Percentiles rank a stretch among this genome's conserved stretches.
phyloP scores from a whole-genome alignment of 2,329 filamentous ascomycete species.

The Penicillium sumatraense region DNA sequence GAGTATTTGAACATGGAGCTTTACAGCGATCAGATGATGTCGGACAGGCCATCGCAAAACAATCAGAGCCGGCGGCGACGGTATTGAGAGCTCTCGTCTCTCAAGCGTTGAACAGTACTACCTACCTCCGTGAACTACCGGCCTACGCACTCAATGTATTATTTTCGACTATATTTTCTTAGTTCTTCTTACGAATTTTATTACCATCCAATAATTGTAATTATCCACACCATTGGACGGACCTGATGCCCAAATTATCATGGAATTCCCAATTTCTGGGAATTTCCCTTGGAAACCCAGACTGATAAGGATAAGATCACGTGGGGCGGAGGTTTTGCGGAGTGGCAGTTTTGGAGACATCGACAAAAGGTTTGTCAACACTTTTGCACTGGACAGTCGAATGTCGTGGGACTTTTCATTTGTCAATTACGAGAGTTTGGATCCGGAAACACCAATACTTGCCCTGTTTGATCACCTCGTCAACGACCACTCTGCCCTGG shows the following conservation, averaged over 20 bases:
- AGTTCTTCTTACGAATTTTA: slow-evolving; percentile 27
- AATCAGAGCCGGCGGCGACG: slow-evolving; percentile 25
- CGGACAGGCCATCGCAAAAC: slow-evolving; percentile 38
- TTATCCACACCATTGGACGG: slow-evolving; percentile 1
- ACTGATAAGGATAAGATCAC: slow-evolving; percentile 16
- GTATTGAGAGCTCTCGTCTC: slow-evolving; percentile 12
- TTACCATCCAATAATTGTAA: slow-evolving; percentile 16
- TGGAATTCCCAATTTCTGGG: no score
- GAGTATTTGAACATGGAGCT: slow-evolving; percentile 25
- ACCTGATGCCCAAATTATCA: no score
- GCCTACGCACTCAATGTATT: neutral
- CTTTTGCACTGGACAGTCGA: no score
- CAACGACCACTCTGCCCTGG: neutral
- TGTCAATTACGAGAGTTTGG: neutral
- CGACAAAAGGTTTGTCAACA: no score
- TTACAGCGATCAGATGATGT: slow-evolving; percentile 48
- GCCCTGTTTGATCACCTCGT: no score
- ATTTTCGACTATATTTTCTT: neutral
- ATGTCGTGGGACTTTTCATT: no score
- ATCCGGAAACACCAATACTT: neutral
- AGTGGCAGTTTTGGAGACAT: slow-evolving; percentile 17
- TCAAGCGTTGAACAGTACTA: slow-evolving; percentile 6
- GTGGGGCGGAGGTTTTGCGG: slow-evolving; percentile 7
- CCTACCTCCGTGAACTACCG: neutral
- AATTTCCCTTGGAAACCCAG: neutral